Evolutionary conservation across 108 stramenopile genomes (phyloP).

Genomic region (Pseudonitzschia delicatissima): DNA sequence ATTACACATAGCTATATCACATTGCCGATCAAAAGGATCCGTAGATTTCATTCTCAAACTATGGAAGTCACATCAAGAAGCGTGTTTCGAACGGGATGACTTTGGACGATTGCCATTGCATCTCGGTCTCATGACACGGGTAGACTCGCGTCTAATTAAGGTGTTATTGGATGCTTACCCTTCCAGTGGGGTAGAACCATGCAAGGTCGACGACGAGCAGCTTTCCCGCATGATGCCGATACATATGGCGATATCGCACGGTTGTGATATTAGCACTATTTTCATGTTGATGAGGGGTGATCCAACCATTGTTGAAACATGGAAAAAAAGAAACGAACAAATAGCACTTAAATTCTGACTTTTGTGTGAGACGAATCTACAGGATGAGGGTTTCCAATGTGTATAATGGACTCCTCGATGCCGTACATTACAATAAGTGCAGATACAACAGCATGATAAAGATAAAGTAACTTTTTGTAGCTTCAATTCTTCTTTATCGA

Average conservation of each 20-base stretch:
- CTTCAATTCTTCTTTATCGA: too few relatives aligned
- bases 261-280: conserved; percentile 46
- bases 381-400: too few relatives aligned
- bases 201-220: conserved; percentile 1
- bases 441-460: too few relatives aligned
- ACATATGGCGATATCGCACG: conserved; percentile 32
- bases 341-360: too few relatives aligned
- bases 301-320: conserved; percentile 35
- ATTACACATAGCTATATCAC: conserved; percentile 31
- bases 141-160: conserved; percentile 23
- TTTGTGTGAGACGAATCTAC: too few relatives aligned
- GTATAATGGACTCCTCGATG: too few relatives aligned
- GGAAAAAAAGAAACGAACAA: background rate
- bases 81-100: conserved; percentile 30
- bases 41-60: conserved; percentile 20
- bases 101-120: conserved; percentile 39
- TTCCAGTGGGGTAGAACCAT: conserved; percentile 23
- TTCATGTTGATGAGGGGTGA: conserved; percentile 44
- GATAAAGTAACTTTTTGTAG: too few relatives aligned
- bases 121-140: conserved; percentile 26
- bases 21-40: background rate
- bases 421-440: too few relatives aligned
- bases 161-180: conserved; percentile 37
- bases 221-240: conserved; percentile 30
- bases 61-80: conserved; percentile 21